Percentiles rank a stretch among this genome's conserved stretches.
phyloP scores from a whole-genome alignment of 768 basidiomycete genomes.

The Trametes gibbosa region DNA sequence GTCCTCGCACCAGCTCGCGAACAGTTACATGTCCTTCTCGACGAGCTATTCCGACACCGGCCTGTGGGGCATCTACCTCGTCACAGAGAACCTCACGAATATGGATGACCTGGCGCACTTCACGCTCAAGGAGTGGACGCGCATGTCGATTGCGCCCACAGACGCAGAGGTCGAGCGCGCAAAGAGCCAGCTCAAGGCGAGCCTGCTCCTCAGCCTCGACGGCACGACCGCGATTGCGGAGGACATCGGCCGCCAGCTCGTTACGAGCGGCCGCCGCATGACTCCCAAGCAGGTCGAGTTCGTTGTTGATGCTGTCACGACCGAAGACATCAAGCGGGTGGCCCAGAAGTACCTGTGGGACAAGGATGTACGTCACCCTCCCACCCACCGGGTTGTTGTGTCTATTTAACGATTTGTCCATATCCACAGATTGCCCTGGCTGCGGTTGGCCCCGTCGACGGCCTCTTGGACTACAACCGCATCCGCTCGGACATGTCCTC shows the following conservation, averaged over 20 bases:
- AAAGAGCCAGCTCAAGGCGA: conserved; percentile 98
- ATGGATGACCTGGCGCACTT: conserved; percentile 93
- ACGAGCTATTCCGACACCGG: conserved; percentile 99
- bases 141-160: conserved; percentile 87
- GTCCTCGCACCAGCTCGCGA: conserved; percentile 92
- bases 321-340: conserved; percentile 88
- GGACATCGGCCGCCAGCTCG: conserved; percentile 96
- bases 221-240: conserved; percentile 97
- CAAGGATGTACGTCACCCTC: conserved; percentile 66
- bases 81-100: conserved; percentile 91
- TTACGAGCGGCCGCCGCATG: conserved; percentile 87
- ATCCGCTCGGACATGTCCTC: conserved; percentile 82
- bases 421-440: conserved; percentile 70
- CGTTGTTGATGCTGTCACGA: conserved; percentile 85
- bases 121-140: conserved; percentile 92
- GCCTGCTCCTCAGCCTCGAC: conserved; percentile 83
- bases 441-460: conserved; percentile 87
- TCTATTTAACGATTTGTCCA: background rate
- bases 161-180: conserved; percentile 91
- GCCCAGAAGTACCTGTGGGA: conserved; percentile 98
- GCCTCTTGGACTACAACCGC: conserved; percentile 93
- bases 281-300: conserved; percentile 93
- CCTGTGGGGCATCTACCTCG: conserved; percentile 97
- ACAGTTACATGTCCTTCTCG: conserved; percentile 99
- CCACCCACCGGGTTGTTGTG: background rate